Evolutionary conservation across 192 early-diverging fungal species (phyloP).

Genomic region (Pilobolus umbonatus): DNA sequence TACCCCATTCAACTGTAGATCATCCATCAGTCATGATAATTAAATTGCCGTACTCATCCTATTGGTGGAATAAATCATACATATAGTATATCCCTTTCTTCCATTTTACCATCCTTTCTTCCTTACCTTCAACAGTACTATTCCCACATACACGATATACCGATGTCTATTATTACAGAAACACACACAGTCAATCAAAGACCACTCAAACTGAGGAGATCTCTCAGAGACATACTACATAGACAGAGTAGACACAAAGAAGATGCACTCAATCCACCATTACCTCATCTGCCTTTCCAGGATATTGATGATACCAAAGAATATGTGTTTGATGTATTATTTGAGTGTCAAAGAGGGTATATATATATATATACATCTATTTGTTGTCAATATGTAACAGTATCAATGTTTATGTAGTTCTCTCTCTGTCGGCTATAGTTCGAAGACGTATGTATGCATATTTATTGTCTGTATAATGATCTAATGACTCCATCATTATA

Average conservation of each 20-base stretch:
- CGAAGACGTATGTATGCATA: slow-evolving; percentile 37
- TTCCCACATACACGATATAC: too few relatives aligned
- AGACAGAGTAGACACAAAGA: background rate
- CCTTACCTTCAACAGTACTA: too few relatives aligned
- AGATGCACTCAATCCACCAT: background rate
- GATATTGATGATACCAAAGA: slow-evolving; percentile 19
- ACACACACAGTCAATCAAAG: slow-evolving; percentile 1
- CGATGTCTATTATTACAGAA: background rate
- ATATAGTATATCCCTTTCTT: too few relatives aligned
- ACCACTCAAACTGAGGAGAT: slow-evolving; percentile 4
- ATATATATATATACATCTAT: background rate
- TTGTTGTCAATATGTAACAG: background rate
- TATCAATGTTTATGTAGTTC: slow-evolving; percentile 19
- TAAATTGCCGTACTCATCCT: too few relatives aligned
- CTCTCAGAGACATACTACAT: slow-evolving; percentile 16
- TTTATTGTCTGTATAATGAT: background rate
- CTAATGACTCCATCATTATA: background rate
- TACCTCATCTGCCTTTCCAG: slow-evolving; percentile 19
- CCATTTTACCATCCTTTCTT: too few relatives aligned
- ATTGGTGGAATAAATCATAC: too few relatives aligned
- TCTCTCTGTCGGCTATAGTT: slow-evolving; percentile 45
- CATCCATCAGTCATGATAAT: too few relatives aligned
- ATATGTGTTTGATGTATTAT: slow-evolving; percentile 36
- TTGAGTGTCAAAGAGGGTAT: slow-evolving; percentile 43
- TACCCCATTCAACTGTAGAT: too few relatives aligned